phyloP scores from a whole-genome alignment of 345 rosid genomes.

The Ceriops decandra region DNA sequence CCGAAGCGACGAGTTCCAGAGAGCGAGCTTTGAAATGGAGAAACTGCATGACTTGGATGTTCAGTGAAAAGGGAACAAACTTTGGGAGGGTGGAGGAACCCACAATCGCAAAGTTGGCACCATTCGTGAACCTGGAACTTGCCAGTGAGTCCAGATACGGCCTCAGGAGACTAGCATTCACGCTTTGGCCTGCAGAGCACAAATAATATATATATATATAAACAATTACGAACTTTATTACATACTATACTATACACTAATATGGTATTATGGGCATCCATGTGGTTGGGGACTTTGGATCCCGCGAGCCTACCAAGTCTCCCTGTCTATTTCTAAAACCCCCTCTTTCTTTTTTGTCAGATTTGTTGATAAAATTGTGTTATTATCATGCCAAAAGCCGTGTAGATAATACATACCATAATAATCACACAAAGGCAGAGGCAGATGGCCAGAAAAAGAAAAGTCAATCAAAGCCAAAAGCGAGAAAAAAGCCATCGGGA shows the following conservation, averaged over 20 bases:
- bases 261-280: not conserved
- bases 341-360: no score
- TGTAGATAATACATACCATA: no score
- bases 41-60: constrained; percentile 85
- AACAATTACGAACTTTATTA: not conserved
- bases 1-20: constrained; percentile 52
- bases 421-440: no score
- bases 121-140: constrained; percentile 56
- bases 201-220: not conserved
- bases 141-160: constrained; percentile 74
- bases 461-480: no score
- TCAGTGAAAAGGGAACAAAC: constrained; percentile 63
- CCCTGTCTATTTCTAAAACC: no score
- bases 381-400: no score
- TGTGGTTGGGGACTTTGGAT: not conserved
- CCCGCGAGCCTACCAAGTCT: not conserved
- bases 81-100: constrained; percentile 83
- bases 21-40: constrained; percentile 66
- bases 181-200: constrained; percentile 78
- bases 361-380: no score
- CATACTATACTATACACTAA: not conserved
- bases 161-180: constrained; percentile 57
- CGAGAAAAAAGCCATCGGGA: no score
- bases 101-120: constrained; percentile 70
- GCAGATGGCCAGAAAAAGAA: no score